Evolutionary conservation across 2,329 filamentous ascomycete species (phyloP).

Genomic region (Immersiporthe knoxdaviesiana): DNA sequence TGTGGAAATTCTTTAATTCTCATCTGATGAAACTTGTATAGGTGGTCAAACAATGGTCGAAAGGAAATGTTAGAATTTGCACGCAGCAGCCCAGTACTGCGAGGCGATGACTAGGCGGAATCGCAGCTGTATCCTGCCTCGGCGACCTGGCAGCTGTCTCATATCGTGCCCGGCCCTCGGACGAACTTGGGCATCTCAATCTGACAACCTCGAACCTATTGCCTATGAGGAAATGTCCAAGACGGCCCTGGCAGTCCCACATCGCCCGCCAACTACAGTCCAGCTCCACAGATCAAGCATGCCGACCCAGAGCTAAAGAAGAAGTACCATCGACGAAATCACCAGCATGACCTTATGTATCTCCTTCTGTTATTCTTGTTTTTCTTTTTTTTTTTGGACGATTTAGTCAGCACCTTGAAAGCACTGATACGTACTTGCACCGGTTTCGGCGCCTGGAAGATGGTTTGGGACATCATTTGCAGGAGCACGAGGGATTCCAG

Average conservation of each 20-base stretch:
- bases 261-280: neutral
- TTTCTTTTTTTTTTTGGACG: neutral
- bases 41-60: slow-evolving; percentile 45
- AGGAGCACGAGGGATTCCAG: neutral
- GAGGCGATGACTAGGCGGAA: slow-evolving; percentile 2
- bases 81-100: neutral
- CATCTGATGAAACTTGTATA: slow-evolving; percentile 24
- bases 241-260: neutral
- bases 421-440: neutral
- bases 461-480: neutral
- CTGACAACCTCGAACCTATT: neutral
- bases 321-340: neutral
- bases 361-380: neutral
- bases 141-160: neutral
- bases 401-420: neutral
- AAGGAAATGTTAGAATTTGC: slow-evolving; percentile 2
- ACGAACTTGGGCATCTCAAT: neutral
- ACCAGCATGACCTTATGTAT: neutral
- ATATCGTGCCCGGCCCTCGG: neutral
- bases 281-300: neutral
- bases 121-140: neutral
- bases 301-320: neutral
- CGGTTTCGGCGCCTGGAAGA: slow-evolving; percentile 6
- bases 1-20: neutral
- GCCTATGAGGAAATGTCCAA: neutral